Base-by-base conservation (phyloP, 2,329 filamentous ascomycete species). In the Diaporthe longicolla region DNA sequence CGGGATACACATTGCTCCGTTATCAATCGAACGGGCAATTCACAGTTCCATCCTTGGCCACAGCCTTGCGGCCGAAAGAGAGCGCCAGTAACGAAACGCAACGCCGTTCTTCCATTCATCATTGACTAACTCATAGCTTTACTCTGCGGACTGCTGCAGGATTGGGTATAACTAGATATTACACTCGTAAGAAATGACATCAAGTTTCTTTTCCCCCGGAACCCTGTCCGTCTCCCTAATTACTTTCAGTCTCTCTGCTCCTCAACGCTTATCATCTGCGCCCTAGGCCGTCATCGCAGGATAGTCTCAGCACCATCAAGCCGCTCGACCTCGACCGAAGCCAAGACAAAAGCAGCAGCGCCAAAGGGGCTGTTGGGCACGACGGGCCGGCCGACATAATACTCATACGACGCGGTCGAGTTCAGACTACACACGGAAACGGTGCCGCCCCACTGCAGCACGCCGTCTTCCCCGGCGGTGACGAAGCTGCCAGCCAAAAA, bases 371-470 rank as follows among this genome's bases (percentile, higher is more conserved):
- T 84, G 73, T 85, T 83, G 45, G 80, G 81, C 13, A 78, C 68
- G 48, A 84, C 76, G 9, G 84, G 83, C 71, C 81, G 81, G 13
- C 73, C 50, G 19, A 81, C 76, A 54, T 85, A 85, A 75, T 85
- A 85, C 78, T 84, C 81, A 73, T 83, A 85, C 1, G 76, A 78
- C 1, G 84, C 84, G 3, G 79, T 84, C 59, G 84, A 85, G 77
- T 85, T 85, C 43, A 85, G 77, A 68, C 83, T 85, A 76, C 83
- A 85, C 9, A 84, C 83, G 0, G 80, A 70, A 5, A 85, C 83
- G 0, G 84, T 85, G 55, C 81, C 81, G 68, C 83, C 81, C 48
- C 81, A 85, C 4, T 82, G 79, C 52, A 77, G 45, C 0, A 71
- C 65, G 3, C 71, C 76, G 55, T 19, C 69, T 40, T 72, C 58